Evolutionary conservation across 78 protist genomes (phyloP).

Genomic region (Isochrysis galbana): DNA sequence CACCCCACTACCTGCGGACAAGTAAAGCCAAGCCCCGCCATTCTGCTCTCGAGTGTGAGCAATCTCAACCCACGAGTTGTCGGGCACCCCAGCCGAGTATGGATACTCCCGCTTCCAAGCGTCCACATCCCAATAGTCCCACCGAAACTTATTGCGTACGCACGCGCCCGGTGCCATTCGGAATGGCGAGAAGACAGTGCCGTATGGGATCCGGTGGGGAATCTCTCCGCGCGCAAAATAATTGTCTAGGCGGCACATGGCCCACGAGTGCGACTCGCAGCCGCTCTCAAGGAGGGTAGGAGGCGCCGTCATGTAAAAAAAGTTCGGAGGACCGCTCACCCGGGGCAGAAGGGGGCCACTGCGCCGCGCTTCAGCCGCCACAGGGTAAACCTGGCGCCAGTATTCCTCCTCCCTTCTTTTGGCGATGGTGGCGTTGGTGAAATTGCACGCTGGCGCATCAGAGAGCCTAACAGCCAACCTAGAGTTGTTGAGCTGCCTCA

Average conservation of each 20-base stretch:
- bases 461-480: too few relatives aligned
- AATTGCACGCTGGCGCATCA: neutral
- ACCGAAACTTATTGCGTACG: neutral
- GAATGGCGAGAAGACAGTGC: neutral
- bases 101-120: neutral
- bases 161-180: neutral
- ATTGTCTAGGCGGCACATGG: neutral
- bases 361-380: neutral
- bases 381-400: neutral
- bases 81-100: neutral
- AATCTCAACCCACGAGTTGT: neutral
- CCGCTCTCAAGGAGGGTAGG: neutral
- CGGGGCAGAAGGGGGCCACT: neutral
- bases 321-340: neutral
- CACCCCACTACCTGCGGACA: neutral
- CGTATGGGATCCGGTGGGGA: neutral
- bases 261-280: neutral
- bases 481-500: too few relatives aligned
- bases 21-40: neutral
- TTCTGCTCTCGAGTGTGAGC: neutral
- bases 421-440: neutral
- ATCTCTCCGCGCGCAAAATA: neutral
- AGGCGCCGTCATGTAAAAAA: neutral
- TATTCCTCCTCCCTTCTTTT: neutral
- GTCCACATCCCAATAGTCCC: neutral